Evolutionary conservation across 225 moss, liverwort and hornwort genomes (phyloP).

Genomic region (Physcomitrellopsis africana): DNA sequence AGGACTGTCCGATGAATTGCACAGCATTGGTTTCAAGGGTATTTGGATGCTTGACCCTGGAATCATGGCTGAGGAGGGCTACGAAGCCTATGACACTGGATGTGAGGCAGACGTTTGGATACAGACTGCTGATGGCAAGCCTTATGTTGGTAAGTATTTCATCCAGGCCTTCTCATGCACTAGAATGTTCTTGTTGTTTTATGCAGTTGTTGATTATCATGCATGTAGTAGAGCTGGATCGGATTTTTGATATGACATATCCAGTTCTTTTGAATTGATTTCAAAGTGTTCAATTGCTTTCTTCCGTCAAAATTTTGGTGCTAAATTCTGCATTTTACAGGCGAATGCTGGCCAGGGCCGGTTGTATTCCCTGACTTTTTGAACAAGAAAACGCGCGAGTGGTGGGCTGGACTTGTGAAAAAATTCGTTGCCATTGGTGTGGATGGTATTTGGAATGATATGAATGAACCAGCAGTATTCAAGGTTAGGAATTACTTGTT

Average conservation of each 20-base stretch:
- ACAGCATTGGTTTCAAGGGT: conserved; percentile 79
- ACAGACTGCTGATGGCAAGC: conserved; percentile 55
- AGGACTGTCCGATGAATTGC: conserved; percentile 65
- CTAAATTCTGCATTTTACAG: conserved; percentile 35
- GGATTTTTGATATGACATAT: too few species aligned
- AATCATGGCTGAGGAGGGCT: conserved; percentile 80
- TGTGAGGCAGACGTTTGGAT: conserved; percentile 73
- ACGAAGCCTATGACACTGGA: conserved; percentile 74
- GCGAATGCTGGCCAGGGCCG: conserved; percentile 92
- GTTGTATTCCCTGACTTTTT: conserved; percentile 83
- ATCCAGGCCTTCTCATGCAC: neutral
- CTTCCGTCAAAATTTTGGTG: too few species aligned
- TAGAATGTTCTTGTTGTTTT: neutral
- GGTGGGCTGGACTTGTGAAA: conserved; percentile 90
- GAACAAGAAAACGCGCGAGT: conserved; percentile 60
- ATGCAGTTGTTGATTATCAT: neutral
- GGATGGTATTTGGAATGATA: conserved; percentile 98
- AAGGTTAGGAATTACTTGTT: conserved; percentile 47
- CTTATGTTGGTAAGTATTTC: conserved; percentile 61
- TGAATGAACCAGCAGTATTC: conserved; percentile 97
- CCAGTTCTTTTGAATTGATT: too few species aligned
- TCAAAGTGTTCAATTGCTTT: too few species aligned
- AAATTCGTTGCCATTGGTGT: conserved; percentile 72
- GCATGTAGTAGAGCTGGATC: too few species aligned
- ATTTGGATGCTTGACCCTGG: conserved; percentile 99